These are phyloP conservation scores for Gliomastix tumulicola DNA, from an alignment of 2,329 filamentous ascomycete genomes.

Conservation along the genomic window DNA sequence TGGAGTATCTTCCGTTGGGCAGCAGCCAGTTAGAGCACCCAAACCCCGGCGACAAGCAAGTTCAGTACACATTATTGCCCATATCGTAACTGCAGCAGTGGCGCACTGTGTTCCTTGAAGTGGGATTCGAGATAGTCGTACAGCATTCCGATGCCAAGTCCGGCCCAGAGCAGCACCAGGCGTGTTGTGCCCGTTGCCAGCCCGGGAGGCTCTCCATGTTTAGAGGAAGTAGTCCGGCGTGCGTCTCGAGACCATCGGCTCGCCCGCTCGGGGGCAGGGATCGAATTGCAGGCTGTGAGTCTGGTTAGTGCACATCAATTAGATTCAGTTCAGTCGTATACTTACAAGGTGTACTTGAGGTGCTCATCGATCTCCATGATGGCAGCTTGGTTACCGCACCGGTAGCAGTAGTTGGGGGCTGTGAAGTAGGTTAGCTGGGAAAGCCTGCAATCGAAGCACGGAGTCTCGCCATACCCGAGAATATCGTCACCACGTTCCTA, in stretches of 20 bases:
- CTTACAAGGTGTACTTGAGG: constrained; percentile 98
- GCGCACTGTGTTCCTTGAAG: too few relatives aligned
- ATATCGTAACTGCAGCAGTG: too few relatives aligned
- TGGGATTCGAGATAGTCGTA: too few relatives aligned
- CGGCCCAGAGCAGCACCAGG: too few relatives aligned
- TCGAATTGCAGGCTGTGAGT: constrained; percentile 87
- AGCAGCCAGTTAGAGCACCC: too few relatives aligned
- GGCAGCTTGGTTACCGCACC: constrained; percentile 98
- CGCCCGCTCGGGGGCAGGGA: constrained; percentile 91
- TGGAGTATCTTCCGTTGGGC: too few relatives aligned
- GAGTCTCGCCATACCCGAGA: constrained; percentile 85
- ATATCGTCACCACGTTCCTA: constrained; percentile 96
- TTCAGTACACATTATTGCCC: too few relatives aligned
- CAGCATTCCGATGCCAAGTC: too few relatives aligned
- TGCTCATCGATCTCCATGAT: constrained; percentile 99
- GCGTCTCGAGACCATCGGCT: constrained; percentile 97
- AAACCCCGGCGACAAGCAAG: too few relatives aligned
- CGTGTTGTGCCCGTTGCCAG: too few relatives aligned
- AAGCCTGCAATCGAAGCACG: constrained; percentile 5
- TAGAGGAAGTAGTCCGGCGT: constrained; percentile 98
- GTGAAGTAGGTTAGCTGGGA: too few relatives aligned
- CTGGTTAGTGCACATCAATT: background rate
- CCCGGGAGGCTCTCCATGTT: too few relatives aligned
- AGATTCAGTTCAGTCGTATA: constrained; percentile 15
- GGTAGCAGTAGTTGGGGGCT: constrained; percentile 95